phyloP scores from a whole-genome alignment of 805 yeast species.

The Huiozyma sinensis region DNA sequence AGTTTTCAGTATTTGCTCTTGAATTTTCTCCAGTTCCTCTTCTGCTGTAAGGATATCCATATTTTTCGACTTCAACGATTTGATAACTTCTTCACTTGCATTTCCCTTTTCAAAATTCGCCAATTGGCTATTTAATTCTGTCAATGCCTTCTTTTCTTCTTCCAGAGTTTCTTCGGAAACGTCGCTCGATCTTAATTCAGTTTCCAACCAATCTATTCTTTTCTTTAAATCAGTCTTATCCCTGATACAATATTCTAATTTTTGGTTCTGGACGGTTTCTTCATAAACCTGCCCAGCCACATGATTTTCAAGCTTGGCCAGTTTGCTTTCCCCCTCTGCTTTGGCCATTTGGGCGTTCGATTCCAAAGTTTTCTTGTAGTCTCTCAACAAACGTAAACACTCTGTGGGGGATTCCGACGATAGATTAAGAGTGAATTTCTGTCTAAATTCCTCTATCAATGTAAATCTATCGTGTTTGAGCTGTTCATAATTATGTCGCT shows the following conservation, averaged over 20 bases:
- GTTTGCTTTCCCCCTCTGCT: conserved; percentile 16
- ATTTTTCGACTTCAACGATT: conserved; percentile 31
- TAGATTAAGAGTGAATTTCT: not conserved
- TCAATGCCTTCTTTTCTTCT: conserved; percentile 34
- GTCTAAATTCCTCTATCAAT: not conserved
- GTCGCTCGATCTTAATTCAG: conserved; percentile 30
- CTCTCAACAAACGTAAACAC: not conserved
- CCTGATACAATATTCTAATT: conserved; percentile 34
- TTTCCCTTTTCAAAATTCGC: conserved; percentile 21
- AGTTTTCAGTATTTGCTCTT: conserved; percentile 38
- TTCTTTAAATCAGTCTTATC: conserved; percentile 31
- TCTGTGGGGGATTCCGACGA: not conserved
- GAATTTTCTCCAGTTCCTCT: conserved; percentile 40
- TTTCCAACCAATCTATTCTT: conserved; percentile 31
- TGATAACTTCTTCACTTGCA: conserved; percentile 23
- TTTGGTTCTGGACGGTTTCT: conserved; percentile 26
- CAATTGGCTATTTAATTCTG: conserved; percentile 30
- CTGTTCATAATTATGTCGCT: conserved; percentile 1
- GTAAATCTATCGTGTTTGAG: not conserved
- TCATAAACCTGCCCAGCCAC: conserved; percentile 12
- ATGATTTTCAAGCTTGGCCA: conserved; percentile 4
- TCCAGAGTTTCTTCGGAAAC: conserved; percentile 39
- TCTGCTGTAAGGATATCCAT: conserved; percentile 30
- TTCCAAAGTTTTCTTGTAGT: not conserved
- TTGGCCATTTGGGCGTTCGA: not conserved